phyloP scores from a whole-genome alignment of 495 filamentous ascomycete species.

The Massariosphaeria phaeospora region DNA sequence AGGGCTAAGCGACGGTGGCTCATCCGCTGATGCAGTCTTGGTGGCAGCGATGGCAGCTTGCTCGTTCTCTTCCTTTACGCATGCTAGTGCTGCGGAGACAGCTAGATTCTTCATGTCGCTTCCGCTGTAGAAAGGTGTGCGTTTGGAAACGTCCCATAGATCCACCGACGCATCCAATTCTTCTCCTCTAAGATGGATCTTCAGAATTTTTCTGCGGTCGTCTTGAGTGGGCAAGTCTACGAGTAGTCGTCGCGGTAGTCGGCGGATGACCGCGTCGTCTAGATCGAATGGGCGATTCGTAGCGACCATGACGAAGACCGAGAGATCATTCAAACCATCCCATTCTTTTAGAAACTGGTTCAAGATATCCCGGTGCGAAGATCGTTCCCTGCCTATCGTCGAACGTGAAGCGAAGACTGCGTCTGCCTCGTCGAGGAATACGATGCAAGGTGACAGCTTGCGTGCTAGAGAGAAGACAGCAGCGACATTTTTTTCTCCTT shows the following conservation, averaged over 20 bases:
- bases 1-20: background rate
- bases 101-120: constrained; percentile 91
- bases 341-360: constrained; percentile 98
- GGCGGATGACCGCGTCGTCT: constrained; percentile 85
- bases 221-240: constrained; percentile 78
- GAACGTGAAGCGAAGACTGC: constrained; percentile 77
- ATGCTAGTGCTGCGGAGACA: constrained; percentile 84
- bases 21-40: constrained; percentile 6
- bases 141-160: constrained; percentile 61
- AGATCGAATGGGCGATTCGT: constrained; percentile 93
- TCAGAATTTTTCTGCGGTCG: constrained; percentile 73
- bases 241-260: constrained; percentile 75
- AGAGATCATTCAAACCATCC: constrained; percentile 84
- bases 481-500: constrained; percentile 93
- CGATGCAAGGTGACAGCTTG: constrained; percentile 87
- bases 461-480: constrained; percentile 88
- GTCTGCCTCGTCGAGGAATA: constrained; percentile 97
- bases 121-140: constrained; percentile 92
- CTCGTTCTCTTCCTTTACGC: constrained; percentile 78
- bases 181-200: constrained; percentile 81
- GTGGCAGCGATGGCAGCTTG: constrained; percentile 37
- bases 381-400: constrained; percentile 51
- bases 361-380: constrained; percentile 81
- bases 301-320: constrained; percentile 98
- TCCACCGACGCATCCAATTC: constrained; percentile 62